Evolutionary conservation across 2,329 filamentous ascomycete species (phyloP), one percentile per base, ranked within the genome.

Genomic region (Fusarium tricinctum): DNA sequence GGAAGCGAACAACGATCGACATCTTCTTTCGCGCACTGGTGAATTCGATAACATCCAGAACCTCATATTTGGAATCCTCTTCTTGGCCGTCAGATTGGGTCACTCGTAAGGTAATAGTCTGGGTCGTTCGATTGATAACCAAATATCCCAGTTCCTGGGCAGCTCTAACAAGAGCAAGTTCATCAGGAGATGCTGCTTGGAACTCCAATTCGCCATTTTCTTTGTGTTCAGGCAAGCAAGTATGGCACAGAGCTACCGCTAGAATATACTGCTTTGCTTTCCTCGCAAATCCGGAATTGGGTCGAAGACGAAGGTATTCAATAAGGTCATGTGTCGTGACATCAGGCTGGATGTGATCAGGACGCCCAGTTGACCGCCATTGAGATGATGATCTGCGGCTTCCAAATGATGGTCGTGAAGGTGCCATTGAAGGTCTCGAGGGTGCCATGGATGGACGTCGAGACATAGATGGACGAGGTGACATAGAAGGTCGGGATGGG

Each of bases 1-100:
- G 94, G 76, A 92, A 94, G n/a, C 92, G 90, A 3, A 97, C 88
- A 26, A 97, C 81, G 42, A 97, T 89, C 0, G 94, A 95, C 94
- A 97, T 97, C 40, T 94, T 87, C 80, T 97, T 97, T 23, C 94
- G 86, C 65, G 91, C 89, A 78, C 92, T 97, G 63, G 92, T 96
- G 73, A 97, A 97, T 75, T 97, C 94, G 60, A 97, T 93, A 6
- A 97, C 86, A 73, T 97, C 93, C 32, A 97, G 80, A 6, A 97
- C 86, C 65, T 97, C 88, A 72, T 95, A 97, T 0, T 83, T 84
- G 72, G 93, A 89, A 4, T 85, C 82, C 5, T 84, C 79, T 10
- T 75, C 72, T 5, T 74, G 72, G 6, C 81, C 81, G 28, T 78
- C 77, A 5, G 77, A 71, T 17, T 77, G 77, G 1, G 76, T 77